Conservation (phyloP, 208 protist genomes). For the Tritrichomonas musculus region DNA sequence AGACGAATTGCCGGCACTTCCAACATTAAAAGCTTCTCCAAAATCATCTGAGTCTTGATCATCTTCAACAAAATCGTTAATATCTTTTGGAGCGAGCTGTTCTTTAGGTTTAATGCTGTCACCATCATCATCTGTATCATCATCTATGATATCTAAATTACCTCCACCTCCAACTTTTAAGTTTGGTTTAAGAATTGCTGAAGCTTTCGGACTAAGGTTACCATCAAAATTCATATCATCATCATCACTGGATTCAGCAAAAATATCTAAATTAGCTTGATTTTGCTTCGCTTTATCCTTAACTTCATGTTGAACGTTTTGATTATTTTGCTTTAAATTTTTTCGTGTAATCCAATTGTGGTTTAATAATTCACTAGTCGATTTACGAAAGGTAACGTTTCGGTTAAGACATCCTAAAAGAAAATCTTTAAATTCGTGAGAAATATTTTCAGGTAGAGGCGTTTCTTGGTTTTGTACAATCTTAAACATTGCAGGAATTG, state of each 20-base stretch:
- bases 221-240: not conserved
- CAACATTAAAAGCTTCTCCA: not conserved
- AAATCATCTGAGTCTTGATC: not conserved
- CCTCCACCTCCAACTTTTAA: not conserved
- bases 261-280: no score
- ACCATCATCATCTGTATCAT: not conserved
- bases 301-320: not conserved
- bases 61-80: not conserved
- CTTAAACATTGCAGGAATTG: slow-evolving; percentile 68
- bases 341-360: not conserved
- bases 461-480: slow-evolving; percentile 68
- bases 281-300: not conserved
- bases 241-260: not conserved
- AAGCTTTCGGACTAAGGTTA: not conserved
- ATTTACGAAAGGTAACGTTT: slow-evolving; percentile 7
- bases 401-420: not conserved
- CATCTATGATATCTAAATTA: not conserved
- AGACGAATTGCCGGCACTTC: not conserved
- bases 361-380: not conserved
- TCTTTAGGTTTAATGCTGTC: not conserved
- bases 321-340: not conserved
- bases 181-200: not conserved
- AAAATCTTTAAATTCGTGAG: slow-evolving; percentile 33
- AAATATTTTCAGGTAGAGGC: slow-evolving; percentile 57
- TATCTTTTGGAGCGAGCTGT: not conserved